Base-by-base conservation (phyloP, 805 yeast species). In the Kodamaea leandrae region DNA sequence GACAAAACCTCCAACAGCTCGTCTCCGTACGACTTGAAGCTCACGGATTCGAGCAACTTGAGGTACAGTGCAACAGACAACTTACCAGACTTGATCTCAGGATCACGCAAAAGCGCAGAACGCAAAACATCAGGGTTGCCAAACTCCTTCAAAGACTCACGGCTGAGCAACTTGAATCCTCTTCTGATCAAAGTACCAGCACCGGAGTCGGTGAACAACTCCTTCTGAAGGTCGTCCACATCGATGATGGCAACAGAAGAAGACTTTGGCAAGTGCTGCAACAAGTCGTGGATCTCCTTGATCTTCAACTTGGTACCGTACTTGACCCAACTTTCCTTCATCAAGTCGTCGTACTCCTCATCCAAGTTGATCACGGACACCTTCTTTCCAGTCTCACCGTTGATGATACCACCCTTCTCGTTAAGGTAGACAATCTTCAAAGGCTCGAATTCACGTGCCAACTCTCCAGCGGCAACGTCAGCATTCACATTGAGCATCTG, bases 111-210 rank as follows among this genome's bases (percentile, higher is more conserved):
- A 46, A 93, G 73, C 15, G 89, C 93, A 36, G 74, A 61, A 66
- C 96, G 78, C 52, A 93, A 76, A 40, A 80, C 68, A 57, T 86
- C 96, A n/a, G 87, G 78, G 45, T 82, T 78, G 25, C 70, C 61
- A 60, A 90, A 85, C 47, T 86, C 91, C 27, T 71, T 65, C 41
- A 89, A 68, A 16, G 84, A 77, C 55, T 78, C 76, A 61, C 88
- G 80, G 55, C 80, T 82, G 43, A 83, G 63, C 51, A 93, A 75
- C 68, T 87, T 88, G 71, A 91, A 87, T 48, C 99, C 99, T 66
- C 99, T 82, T 77, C 99, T 85, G 55, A 93, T 89, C 71, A 93
- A 76, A 34, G 99, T 93, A 60, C 99, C 99, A 21, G 99, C 99
- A 65, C 99, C 99, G 13, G 96, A 85, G 64, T 93, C 99, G 29